Evolutionary conservation across 2,329 filamentous ascomycete genomes (phyloP).

Genomic region (Hyphodiscus sp.): DNA sequence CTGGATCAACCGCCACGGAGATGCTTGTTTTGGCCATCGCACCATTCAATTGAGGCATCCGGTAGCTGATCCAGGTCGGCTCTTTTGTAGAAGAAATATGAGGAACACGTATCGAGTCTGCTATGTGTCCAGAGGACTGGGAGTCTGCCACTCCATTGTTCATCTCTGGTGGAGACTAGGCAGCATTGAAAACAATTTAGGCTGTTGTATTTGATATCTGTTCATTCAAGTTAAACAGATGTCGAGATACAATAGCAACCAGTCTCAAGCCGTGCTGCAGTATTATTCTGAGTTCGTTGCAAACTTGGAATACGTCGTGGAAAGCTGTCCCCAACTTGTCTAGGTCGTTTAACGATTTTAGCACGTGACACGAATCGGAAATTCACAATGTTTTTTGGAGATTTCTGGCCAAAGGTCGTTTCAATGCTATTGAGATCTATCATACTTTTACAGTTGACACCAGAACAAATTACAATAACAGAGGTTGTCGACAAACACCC

Average conservation of each 20-base stretch:
- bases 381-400: too few species aligned
- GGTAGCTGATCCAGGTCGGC: constrained; percentile 3
- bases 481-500: neutral
- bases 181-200: constrained; percentile 8
- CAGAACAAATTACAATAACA: neutral
- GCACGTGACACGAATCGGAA: neutral
- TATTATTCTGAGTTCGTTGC: neutral
- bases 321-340: neutral
- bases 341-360: neutral
- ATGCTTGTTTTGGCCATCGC: constrained; percentile 36
- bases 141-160: constrained; percentile 21
- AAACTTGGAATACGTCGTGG: neutral
- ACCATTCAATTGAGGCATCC: constrained; percentile 11
- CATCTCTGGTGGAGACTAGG: constrained; percentile 19
- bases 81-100: constrained; percentile 10
- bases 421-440: neutral
- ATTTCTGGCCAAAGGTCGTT: neutral
- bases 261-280: neutral
- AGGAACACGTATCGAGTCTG: constrained; percentile 11
- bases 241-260: neutral
- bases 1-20: constrained; percentile 80
- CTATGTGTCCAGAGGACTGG: constrained; percentile 12
- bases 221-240: neutral
- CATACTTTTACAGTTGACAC: neutral
- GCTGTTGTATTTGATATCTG: neutral